Base-by-base conservation (phyloP, 805 yeast genomes). In the Deakozyma indianensis region DNA sequence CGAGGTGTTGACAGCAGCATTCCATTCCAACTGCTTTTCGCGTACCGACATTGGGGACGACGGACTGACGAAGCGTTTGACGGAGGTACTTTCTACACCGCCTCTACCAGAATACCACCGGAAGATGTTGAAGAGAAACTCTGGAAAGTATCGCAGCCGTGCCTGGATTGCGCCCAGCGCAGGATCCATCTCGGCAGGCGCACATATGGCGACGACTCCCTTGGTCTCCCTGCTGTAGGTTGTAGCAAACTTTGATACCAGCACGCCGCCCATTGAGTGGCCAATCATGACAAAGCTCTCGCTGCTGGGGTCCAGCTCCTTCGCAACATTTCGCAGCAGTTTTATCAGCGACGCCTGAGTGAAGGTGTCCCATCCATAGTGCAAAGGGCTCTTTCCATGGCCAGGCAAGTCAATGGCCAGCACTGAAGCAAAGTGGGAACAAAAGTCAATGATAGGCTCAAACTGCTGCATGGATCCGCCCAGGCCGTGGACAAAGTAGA, bases 391-490 rank as follows among this genome's bases (percentile, higher is more conserved):
- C 40, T 56, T 50, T 41, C 97, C 97, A 60, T 85, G 85, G 0
- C 96, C 97, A 1, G 96, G 96, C 44, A 87, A 64, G 58, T 88
- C 97, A 15, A 88, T 53, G 0, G 88, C 75, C 35, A 83, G 56
- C 18, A 86, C 71, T 46, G 76, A 80, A 49, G 77, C 73, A 50
- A 78, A 73, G 51, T 74, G 77, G 27, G 80, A 65, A 51, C 83
- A 74, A 44, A 75, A 66, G 23, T 77, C 78, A 4, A 84, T 62
- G 32, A 84, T 63, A 1, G 80, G 78, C 55, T 83, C 92, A 59
- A 88, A 88, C 59, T 87, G 96, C 21, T 85, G 75, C 57, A 83
- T 66, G 53, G 80, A 90, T 1, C 97, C 97, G 1, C 96, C 97
- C 20, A 90, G 61, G 0, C 97, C 97, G 64, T 87, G 96, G 18